Conservation (phyloP, 768 basidiomycete species). For the Amanita pallidorosea region DNA sequence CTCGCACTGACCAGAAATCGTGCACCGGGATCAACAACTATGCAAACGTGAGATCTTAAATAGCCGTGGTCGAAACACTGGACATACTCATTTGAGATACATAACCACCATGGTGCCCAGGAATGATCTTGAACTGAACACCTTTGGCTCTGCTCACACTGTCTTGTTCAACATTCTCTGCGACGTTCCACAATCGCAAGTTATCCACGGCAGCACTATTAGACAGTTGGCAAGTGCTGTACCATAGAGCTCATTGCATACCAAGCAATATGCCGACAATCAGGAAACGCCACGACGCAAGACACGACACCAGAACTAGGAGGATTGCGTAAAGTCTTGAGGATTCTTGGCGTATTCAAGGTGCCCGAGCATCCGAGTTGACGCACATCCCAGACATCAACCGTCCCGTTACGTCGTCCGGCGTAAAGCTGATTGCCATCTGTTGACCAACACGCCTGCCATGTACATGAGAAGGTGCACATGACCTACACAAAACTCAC, state of each 20-base stretch:
- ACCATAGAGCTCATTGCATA: constrained; percentile 24
- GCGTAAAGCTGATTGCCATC: constrained; percentile 85
- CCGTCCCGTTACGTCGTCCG: constrained; percentile 80
- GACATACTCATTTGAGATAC: constrained; percentile 79
- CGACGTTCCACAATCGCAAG: constrained; percentile 87
- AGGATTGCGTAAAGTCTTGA: constrained; percentile 82
- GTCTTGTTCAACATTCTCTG: constrained; percentile 64
- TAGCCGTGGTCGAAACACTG: neutral
- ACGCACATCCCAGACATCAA: constrained; percentile 95
- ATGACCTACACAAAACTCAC: constrained; percentile 33
- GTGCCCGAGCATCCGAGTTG: constrained; percentile 56
- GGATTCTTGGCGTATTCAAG: constrained; percentile 55
- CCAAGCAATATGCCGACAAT: constrained; percentile 88
- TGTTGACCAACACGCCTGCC: constrained; percentile 88
- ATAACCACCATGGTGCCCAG: constrained; percentile 92
- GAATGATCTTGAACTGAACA: constrained; percentile 88
- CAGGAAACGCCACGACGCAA: constrained; percentile 85
- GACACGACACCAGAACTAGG: constrained; percentile 85
- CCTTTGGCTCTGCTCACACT: constrained; percentile 49
- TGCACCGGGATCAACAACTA: constrained; percentile 80
- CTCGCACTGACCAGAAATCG: constrained; percentile 86
- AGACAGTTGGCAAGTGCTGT: constrained; percentile 5
- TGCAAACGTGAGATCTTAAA: constrained; percentile 4
- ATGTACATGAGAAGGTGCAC: neutral
- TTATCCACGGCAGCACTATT: constrained; percentile 85